Percentiles rank a stretch among this genome's conserved stretches.
Evolutionary conservation across 306 rosid genomes (phyloP).

Genomic region (Vigna mungo): DNA sequence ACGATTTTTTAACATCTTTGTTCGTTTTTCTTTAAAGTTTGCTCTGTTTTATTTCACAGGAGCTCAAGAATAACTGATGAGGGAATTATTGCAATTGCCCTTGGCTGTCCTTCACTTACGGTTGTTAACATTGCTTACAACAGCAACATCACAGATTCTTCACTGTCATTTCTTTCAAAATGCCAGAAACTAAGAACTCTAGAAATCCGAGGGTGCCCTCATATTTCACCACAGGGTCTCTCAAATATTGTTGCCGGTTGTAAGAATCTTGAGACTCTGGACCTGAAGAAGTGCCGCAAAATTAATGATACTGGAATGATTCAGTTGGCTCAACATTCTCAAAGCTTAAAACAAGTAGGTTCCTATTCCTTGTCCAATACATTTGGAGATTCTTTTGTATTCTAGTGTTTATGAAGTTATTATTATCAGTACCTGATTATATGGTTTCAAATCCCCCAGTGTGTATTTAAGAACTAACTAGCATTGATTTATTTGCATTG

Average conservation of each 20-base stretch:
- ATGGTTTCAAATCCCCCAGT: neutral
- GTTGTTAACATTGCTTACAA: constrained; percentile 70
- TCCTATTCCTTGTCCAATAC: constrained; percentile 18
- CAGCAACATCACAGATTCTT: constrained; percentile 58
- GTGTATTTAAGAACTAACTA: constrained; percentile 21
- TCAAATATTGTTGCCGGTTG: constrained; percentile 60
- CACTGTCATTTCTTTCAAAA: constrained; percentile 62
- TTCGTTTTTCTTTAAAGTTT: neutral
- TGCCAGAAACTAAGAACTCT: constrained; percentile 60
- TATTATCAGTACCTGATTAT: neutral
- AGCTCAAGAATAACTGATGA: constrained; percentile 61
- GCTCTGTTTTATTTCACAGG: constrained; percentile 47
- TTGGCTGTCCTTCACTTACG: constrained; percentile 68
- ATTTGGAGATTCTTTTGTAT: neutral
- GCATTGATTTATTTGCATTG: constrained; percentile 39
- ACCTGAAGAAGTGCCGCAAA: constrained; percentile 65
- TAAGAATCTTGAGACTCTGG: constrained; percentile 61
- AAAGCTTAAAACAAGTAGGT: constrained; percentile 61
- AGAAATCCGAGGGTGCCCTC: constrained; percentile 67
- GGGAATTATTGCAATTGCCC: constrained; percentile 63
- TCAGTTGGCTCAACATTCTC: constrained; percentile 61
- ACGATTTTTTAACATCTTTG: neutral
- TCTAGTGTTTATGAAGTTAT: neutral
- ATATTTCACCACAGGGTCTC: constrained; percentile 63
- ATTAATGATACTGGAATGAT: constrained; percentile 65